These are phyloP conservation scores for Calocera viscosa DNA, from an alignment of 768 basidiomycete genomes.

Conservation along the genomic window DNA sequence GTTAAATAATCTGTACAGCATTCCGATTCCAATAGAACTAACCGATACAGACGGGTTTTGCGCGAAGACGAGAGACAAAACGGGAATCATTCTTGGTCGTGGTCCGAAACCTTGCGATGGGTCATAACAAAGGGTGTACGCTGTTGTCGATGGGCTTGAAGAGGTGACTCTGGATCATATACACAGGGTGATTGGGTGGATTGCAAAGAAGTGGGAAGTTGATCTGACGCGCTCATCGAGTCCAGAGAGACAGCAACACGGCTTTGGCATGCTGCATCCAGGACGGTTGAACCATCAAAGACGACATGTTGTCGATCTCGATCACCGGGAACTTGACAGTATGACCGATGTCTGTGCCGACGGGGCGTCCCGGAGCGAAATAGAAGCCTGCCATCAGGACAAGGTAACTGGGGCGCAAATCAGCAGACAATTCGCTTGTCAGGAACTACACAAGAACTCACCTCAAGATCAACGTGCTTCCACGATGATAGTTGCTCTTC, in stretches of 20 bases:
- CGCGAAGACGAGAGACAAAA: neutral
- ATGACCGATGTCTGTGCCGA: neutral
- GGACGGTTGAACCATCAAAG: neutral
- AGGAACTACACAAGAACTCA: slow-evolving; percentile 25
- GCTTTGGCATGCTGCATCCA: neutral
- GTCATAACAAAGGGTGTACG: neutral
- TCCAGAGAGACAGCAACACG: neutral
- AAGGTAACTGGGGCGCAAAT: slow-evolving; percentile 51
- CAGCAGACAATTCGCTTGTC: neutral
- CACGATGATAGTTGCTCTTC: slow-evolving; percentile 96
- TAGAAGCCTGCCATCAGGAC: slow-evolving; percentile 87
- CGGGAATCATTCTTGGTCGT: neutral
- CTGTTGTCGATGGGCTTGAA: neutral
- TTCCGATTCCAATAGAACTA: neutral
- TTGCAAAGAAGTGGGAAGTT: neutral
- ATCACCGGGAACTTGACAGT: neutral
- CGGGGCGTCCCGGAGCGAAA: slow-evolving; percentile 47
- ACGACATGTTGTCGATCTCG: neutral
- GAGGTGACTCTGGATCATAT: neutral
- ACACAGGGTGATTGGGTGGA: neutral
- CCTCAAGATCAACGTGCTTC: slow-evolving; percentile 90
- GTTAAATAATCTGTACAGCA: neutral
- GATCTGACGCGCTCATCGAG: neutral
- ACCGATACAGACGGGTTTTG: neutral
- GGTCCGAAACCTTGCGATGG: neutral